These are phyloP conservation scores for Trichoderma sp. DNA, from an alignment of 2,329 filamentous ascomycete genomes.

Conservation along the genomic window DNA sequence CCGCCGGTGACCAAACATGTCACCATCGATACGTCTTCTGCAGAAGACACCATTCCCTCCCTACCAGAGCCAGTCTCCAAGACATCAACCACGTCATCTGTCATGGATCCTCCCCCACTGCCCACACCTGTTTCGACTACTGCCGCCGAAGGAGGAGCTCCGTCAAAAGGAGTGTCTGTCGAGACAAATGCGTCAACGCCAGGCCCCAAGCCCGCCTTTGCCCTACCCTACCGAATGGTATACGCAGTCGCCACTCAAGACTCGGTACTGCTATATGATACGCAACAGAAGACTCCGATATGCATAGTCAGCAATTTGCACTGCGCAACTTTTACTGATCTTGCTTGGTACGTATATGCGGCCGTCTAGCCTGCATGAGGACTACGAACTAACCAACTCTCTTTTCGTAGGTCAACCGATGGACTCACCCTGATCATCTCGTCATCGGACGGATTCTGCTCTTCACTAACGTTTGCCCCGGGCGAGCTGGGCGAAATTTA, in stretches of 20 bases:
- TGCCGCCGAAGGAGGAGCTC: slow-evolving; percentile 55
- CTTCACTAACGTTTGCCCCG: slow-evolving; percentile 78
- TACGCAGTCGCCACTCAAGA: slow-evolving; percentile 98
- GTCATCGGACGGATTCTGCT: slow-evolving; percentile 98
- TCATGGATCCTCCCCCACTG: slow-evolving; percentile 83
- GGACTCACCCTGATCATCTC: slow-evolving; percentile 76
- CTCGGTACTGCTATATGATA: slow-evolving; percentile 92
- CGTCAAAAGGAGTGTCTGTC: slow-evolving; percentile 49
- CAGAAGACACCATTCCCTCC: slow-evolving; percentile 79
- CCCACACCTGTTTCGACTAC: slow-evolving; percentile 43
- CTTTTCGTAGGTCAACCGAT: slow-evolving; percentile 51
- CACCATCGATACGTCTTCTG: slow-evolving; percentile 89
- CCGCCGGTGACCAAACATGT: slow-evolving; percentile 79
- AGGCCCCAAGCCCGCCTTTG: slow-evolving; percentile 73
- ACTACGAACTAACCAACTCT: slow-evolving; percentile 30
- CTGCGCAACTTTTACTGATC: slow-evolving; percentile 94
- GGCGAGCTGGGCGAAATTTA: slow-evolving; percentile 86
- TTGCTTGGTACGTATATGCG: slow-evolving; percentile 74
- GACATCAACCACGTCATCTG: slow-evolving; percentile 59
- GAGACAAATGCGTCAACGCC: slow-evolving; percentile 56
- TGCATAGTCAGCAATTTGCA: slow-evolving; percentile 97
- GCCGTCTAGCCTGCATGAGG: background rate
- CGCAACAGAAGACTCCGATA: slow-evolving; percentile 90
- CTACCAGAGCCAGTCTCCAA: slow-evolving; percentile 81
- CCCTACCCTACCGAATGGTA: slow-evolving; percentile 87